Conservation (phyloP, 192 early-diverging fungal species). For the Coemansia sp. region DNA sequence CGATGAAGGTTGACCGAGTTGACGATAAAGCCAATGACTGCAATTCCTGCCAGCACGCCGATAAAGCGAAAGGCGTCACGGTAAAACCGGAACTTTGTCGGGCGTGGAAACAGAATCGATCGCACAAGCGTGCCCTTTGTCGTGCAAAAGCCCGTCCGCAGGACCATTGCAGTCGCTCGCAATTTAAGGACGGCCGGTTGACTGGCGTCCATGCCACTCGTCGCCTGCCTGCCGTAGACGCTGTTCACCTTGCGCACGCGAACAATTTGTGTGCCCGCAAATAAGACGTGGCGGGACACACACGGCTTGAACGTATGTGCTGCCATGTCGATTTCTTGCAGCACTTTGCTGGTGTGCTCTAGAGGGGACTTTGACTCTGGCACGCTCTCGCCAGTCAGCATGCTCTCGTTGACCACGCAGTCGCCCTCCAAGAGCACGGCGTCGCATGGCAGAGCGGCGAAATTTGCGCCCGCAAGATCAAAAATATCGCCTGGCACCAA, state of each 20-base stretch:
- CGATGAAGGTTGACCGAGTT: slow-evolving; percentile 85
- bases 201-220: neutral
- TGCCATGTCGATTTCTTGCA: slow-evolving; percentile 29
- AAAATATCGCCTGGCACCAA: slow-evolving; percentile 96
- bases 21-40: slow-evolving; percentile 78
- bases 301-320: slow-evolving; percentile 53
- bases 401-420: slow-evolving; percentile 96
- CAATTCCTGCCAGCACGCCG: slow-evolving; percentile 82
- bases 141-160: slow-evolving; percentile 93
- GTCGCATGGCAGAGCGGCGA: slow-evolving; percentile 83
- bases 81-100: slow-evolving; percentile 93
- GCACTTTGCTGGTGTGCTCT: neutral
- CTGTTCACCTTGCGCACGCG: slow-evolving; percentile 59
- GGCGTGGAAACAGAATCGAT: slow-evolving; percentile 95
- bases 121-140: slow-evolving; percentile 93
- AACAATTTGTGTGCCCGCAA: slow-evolving; percentile 91
- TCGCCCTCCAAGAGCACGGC: slow-evolving; percentile 88
- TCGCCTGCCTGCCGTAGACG: slow-evolving; percentile 2
- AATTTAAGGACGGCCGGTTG: neutral
- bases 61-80: slow-evolving; percentile 95
- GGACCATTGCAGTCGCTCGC: slow-evolving; percentile 78
- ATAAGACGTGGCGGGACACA: slow-evolving; percentile 84
- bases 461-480: slow-evolving; percentile 62
- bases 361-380: slow-evolving; percentile 90
- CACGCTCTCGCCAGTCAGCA: slow-evolving; percentile 97